Evolutionary conservation across 345 rosid genomes (phyloP).

Genomic region (Leavenworthia alabamica): DNA sequence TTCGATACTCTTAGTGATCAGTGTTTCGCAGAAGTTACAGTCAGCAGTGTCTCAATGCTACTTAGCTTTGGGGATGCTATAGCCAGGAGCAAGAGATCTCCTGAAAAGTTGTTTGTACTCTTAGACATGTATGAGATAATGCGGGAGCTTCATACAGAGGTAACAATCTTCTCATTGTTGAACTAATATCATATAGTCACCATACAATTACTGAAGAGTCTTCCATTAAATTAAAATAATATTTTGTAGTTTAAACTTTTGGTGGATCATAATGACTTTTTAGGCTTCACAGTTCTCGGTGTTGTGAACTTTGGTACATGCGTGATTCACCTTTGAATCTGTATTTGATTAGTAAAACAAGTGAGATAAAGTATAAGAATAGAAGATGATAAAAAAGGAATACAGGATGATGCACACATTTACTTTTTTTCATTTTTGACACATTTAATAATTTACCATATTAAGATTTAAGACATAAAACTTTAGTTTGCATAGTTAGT

Average conservation of each 20-base stretch:
- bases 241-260: constrained; percentile 1
- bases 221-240: neutral
- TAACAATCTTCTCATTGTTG: constrained; percentile 28
- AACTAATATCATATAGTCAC: neutral
- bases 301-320: neutral
- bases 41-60: constrained; percentile 75
- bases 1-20: constrained; percentile 84
- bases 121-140: constrained; percentile 97
- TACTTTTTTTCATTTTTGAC: neutral
- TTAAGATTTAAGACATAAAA: neutral
- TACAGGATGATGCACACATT: neutral
- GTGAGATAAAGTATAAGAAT: neutral
- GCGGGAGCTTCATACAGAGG: constrained; percentile 97
- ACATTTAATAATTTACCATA: neutral
- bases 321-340: neutral
- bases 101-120: constrained; percentile 96
- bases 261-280: neutral
- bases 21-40: constrained; percentile 81
- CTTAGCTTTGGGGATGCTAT: constrained; percentile 99
- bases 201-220: constrained; percentile 1
- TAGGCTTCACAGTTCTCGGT: constrained; percentile 1
- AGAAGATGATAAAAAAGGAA: neutral
- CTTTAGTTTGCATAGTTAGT: neutral
- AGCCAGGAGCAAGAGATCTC: constrained; percentile 95
- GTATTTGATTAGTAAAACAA: neutral